phyloP scores from a whole-genome alignment of 306 rosid genomes.

The Quercus wislizeni region DNA sequence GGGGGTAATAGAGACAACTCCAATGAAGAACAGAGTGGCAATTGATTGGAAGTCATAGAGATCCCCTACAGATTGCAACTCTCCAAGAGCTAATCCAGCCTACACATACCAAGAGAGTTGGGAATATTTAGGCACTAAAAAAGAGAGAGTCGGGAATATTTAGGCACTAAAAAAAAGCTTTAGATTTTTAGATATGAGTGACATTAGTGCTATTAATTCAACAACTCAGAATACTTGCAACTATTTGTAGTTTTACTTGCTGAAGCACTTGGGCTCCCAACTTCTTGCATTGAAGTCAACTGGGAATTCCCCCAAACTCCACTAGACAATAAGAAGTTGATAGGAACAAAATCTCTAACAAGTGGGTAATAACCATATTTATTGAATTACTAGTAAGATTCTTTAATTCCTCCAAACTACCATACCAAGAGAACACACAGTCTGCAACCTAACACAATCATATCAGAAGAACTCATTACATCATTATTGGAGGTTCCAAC shows the following conservation, averaged over 20 bases:
- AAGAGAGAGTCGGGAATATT: neutral
- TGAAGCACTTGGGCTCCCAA: neutral
- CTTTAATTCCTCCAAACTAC: neutral
- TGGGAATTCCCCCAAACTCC: neutral
- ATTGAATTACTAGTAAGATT: neutral
- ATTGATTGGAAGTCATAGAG: slow-evolving; percentile 92
- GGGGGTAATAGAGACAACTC: slow-evolving; percentile 76
- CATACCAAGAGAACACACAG: neutral
- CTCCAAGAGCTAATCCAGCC: slow-evolving; percentile 99
- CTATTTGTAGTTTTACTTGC: neutral
- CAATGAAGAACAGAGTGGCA: slow-evolving; percentile 85
- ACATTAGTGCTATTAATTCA: neutral
- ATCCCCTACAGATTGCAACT: slow-evolving; percentile 72
- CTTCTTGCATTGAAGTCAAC: neutral
- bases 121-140: neutral
- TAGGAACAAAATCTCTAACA: neutral
- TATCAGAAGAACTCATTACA: neutral
- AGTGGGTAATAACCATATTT: neutral
- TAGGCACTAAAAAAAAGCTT: neutral
- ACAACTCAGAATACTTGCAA: neutral
- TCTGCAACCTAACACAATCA: neutral
- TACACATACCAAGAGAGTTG: slow-evolving; percentile 25
- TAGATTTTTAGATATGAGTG: neutral
- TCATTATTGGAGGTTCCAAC: neutral
- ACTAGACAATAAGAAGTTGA: neutral